These are phyloP conservation scores for Rubia yunnanensis DNA, from an alignment of 257 asterid genomes.

Conservation along the genomic window DNA sequence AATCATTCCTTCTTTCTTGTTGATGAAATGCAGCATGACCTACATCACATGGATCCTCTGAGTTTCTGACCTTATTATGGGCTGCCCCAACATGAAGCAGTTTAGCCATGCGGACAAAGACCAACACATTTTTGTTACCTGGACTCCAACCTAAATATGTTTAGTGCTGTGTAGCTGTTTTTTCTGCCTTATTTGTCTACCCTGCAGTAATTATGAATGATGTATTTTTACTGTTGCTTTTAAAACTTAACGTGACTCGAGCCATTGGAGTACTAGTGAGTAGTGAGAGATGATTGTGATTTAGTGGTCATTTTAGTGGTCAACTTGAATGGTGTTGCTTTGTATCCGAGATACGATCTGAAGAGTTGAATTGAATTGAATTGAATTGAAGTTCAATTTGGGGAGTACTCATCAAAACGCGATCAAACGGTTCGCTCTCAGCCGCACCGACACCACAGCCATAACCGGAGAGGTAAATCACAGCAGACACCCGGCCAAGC, in stretches of 20 bases:
- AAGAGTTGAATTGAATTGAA: too few species aligned
- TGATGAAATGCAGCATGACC: constrained; percentile 4
- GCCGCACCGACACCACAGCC: too few species aligned
- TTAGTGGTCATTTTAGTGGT: neutral
- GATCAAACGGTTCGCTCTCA: too few species aligned
- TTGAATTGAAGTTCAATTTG: too few species aligned
- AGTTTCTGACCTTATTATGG: neutral
- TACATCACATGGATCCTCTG: neutral
- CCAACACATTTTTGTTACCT: neutral
- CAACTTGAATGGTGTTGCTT: neutral
- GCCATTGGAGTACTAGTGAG: neutral
- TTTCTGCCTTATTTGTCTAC: neutral
- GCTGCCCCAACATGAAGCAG: neutral
- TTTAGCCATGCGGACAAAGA: constrained; percentile 4
- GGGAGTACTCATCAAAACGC: too few species aligned
- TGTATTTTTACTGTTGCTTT: neutral
- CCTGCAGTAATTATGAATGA: neutral
- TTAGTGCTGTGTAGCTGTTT: neutral
- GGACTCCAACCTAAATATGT: neutral
- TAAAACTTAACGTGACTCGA: neutral
- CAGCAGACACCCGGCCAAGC: too few species aligned
- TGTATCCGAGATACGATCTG: neutral
- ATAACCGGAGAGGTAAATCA: too few species aligned
- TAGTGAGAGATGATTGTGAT: too few species aligned
- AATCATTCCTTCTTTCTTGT: constrained; percentile 2